These are phyloP conservation scores for Thalassiosira mediterranea DNA, from an alignment of 352 stramenopile genomes.

Conservation along the genomic window DNA sequence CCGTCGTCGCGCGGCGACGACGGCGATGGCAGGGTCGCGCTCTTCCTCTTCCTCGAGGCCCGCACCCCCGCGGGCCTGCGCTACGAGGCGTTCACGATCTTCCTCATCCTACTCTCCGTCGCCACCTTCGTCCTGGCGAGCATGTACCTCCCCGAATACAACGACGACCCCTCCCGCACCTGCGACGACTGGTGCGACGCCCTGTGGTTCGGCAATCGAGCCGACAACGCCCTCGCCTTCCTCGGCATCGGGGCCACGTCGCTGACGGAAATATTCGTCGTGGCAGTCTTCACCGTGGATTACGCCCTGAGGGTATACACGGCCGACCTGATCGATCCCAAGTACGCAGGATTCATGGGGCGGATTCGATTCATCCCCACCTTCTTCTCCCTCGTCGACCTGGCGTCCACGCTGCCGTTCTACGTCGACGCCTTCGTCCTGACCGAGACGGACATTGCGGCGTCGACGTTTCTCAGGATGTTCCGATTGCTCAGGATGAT, in stretches of 20 bases:
- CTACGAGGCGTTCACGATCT: constrained; percentile 80
- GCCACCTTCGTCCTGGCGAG: constrained; percentile 66
- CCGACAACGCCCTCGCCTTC: constrained; percentile 58
- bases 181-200: constrained; percentile 67
- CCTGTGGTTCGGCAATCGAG: constrained; percentile 77
- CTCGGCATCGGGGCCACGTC: constrained; percentile 71
- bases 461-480: constrained; percentile 84
- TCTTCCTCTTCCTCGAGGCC: constrained; percentile 73
- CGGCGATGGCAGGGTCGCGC: constrained; percentile 22
- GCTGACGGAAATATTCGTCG: constrained; percentile 74
- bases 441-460: constrained; percentile 56
- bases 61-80: constrained; percentile 52
- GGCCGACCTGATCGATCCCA: constrained; percentile 66
- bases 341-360: constrained; percentile 55
- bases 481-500: constrained; percentile 86
- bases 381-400: constrained; percentile 84
- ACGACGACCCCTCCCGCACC: constrained; percentile 27
- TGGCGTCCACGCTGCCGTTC: constrained; percentile 83
- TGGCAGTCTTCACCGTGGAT: constrained; percentile 81
- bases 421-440: constrained; percentile 84
- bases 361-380: constrained; percentile 67
- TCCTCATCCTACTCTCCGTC: constrained; percentile 79
- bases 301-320: constrained; percentile 80
- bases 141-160: constrained; percentile 76
- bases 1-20: too few species aligned